Evolutionary conservation across 768 basidiomycete genomes (phyloP), one percentile per base, ranked within the genome.

Genomic region (Mycena indigotica): DNA sequence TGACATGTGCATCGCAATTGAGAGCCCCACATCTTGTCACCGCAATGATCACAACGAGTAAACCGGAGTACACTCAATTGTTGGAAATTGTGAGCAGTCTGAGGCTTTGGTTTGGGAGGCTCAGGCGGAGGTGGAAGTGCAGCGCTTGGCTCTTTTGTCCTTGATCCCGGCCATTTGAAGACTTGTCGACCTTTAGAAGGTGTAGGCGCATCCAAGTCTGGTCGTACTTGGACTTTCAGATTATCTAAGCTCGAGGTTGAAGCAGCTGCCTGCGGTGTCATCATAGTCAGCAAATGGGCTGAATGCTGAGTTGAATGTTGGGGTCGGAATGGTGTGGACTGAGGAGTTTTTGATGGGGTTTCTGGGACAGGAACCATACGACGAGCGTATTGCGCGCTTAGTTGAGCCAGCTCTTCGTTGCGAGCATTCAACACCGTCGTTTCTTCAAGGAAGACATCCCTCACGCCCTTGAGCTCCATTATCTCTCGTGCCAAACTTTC

Each of bases 21-120:
- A n/a, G 95, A 85, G 5, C 96, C 96, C 95, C 95, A 99, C 87
- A 98, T 87, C 78, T 98, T 99, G 69, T 98, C 97, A 29, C 87
- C 88, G 69, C 97, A 99, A 53, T 95, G 89, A 66, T 98, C 97
- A 69, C 97, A 99, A 39, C 92, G 83, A 26, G 92, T 88, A 56
- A 97, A 91, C 32, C 95, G 84, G 56, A 98, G 77, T 26, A 95
- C 84, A 65, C 87, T 96, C 61, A 92, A 77, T 62, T 91, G 93
- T 67, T 93, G 91, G 80, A 98, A 98, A 60, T 81, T 82, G 70
- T 99, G 97, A 55, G 91, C 87, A 30, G 80, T 63, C 66, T 69
- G 71, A 19, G 72, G 69, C 62, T 75, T 82, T 55, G 75, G 72
- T 57, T 67, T 77, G 56, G 71, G 70, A 50, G 72, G 72, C 26